These are phyloP conservation scores for Mycocentrospora acerina DNA, from an alignment of 2,329 filamentous ascomycete genomes.

Conservation along the genomic window DNA sequence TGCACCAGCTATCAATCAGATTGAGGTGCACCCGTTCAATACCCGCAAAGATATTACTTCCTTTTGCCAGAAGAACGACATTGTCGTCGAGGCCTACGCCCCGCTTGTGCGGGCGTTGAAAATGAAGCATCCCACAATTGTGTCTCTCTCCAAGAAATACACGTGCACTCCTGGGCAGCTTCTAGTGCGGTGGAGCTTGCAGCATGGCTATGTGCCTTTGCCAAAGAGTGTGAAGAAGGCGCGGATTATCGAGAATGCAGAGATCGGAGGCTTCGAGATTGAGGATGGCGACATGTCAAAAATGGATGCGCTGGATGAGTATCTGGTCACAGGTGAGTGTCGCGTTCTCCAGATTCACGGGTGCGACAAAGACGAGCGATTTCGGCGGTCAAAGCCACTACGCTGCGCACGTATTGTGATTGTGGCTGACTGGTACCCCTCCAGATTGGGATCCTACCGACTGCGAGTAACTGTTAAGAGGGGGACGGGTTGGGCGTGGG, in stretches of 20 bases:
- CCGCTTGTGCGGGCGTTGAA: slow-evolving; percentile 71
- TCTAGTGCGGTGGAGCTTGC: slow-evolving; percentile 75
- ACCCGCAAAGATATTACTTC: slow-evolving; percentile 67
- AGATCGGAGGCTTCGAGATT: slow-evolving; percentile 63
- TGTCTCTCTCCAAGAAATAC: slow-evolving; percentile 66
- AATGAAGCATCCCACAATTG: slow-evolving; percentile 67
- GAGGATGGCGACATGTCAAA: slow-evolving; percentile 61
- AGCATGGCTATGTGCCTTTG: slow-evolving; percentile 70
- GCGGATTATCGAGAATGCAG: slow-evolving; percentile 66
- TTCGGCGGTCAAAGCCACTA: slow-evolving; percentile 11
- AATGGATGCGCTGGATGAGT: slow-evolving; percentile 69
- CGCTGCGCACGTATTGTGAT: slow-evolving; percentile 11
- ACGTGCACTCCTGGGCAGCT: slow-evolving; percentile 71
- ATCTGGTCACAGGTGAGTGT: slow-evolving; percentile 60
- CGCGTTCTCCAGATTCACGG: slow-evolving; percentile 1
- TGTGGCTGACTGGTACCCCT: neutral
- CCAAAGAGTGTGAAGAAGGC: slow-evolving; percentile 69
- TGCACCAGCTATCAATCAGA: slow-evolving; percentile 73
- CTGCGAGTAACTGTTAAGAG: slow-evolving; percentile 20
- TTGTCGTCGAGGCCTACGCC: slow-evolving; percentile 77
- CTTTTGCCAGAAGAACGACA: slow-evolving; percentile 65
- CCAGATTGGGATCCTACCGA: slow-evolving; percentile 53
- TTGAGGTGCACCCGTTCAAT: slow-evolving; percentile 80
- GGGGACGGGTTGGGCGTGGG: too few relatives aligned
- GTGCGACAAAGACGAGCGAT: slow-evolving; percentile 7